Base-by-base conservation (phyloP, 1,284 basidiomycete genomes). In the Gymnopus androsaceus region DNA sequence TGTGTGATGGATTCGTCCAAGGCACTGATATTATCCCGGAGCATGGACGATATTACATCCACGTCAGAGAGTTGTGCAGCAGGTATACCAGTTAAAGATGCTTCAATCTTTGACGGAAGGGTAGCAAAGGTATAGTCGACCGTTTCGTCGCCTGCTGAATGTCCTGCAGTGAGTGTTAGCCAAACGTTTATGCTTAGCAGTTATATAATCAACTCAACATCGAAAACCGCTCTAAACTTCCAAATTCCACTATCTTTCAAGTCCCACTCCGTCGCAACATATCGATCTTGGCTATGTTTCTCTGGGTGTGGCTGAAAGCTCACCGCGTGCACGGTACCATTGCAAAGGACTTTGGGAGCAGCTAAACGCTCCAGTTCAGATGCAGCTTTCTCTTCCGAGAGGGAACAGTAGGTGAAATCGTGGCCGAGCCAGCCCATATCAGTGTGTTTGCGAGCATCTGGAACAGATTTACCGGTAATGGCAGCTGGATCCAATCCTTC, bases 1-100 rank as follows among this genome's bases (percentile, higher is more conserved):
- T 63, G 49, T 58, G 69, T 69, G 36, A 79, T 70, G n/a, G 59
- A 54, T 7, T 71, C 62, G 57, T 80, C 79, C 34, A 78, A 64
- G 2, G 65, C 60, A 4, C 65, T 54, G 50, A 79, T 72, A 23
- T 69, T 64, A 27, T 68, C 59, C 23, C 59, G 55, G 27, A 80
- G 66, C 9, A 72, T 31, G 12, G 65, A 55, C 37, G 68, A 67
- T 17, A 78, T 63, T 11, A 53, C 47, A 0, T 61, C 50, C 2
- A 61, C 21, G 21, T 51, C 30, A 30, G 15, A 17, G 14, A 17
- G 59, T 8, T 54, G 49, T 3, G 49, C 55, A 25, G 59, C 48
- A 9, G 60, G 30, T 12, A 54, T 31, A 4, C 44, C 30, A 25
- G 19, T 19, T 11, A 59, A 33, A 17, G 37, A 34, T 7, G 37